Conservation (phyloP, 208 protist species). For the Acanthamoeba healyi region DNA sequence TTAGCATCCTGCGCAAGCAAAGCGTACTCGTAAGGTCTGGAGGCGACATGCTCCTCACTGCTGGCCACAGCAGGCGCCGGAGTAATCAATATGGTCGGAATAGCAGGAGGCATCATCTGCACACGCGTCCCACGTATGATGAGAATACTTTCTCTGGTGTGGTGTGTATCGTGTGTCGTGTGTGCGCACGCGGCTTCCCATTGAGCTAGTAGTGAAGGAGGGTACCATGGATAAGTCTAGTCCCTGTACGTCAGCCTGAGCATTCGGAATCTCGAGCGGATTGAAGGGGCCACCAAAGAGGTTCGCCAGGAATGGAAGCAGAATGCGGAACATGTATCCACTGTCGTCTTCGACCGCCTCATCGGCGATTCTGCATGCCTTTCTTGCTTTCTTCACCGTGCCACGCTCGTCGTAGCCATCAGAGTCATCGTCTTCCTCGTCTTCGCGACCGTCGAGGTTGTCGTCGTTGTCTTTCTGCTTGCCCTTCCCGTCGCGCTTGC, state of each 20-base stretch:
- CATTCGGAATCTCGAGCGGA: slow-evolving; percentile 25
- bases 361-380: not conserved
- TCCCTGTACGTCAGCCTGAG: not conserved
- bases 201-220: no score
- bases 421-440: not conserved
- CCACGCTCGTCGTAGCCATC: not conserved
- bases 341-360: not conserved
- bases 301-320: slow-evolving; percentile 64
- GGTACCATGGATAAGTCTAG: not conserved
- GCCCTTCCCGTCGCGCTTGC: not conserved
- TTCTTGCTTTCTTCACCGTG: not conserved
- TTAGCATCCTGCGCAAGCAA: not conserved
- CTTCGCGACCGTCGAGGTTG: not conserved
- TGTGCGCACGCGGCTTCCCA: no score
- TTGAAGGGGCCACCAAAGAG: slow-evolving; percentile 70
- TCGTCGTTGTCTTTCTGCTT: not conserved
- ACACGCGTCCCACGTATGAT: no score
- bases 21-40: not conserved
- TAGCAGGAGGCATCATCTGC: not conserved
- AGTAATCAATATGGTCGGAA: not conserved
- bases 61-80: not conserved
- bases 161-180: no score
- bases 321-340: slow-evolving; percentile 47
- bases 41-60: not conserved
- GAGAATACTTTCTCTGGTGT: no score